These are phyloP conservation scores for Aspergillus indologenus DNA, from an alignment of 495 filamentous ascomycete genomes.

Conservation along the genomic window DNA sequence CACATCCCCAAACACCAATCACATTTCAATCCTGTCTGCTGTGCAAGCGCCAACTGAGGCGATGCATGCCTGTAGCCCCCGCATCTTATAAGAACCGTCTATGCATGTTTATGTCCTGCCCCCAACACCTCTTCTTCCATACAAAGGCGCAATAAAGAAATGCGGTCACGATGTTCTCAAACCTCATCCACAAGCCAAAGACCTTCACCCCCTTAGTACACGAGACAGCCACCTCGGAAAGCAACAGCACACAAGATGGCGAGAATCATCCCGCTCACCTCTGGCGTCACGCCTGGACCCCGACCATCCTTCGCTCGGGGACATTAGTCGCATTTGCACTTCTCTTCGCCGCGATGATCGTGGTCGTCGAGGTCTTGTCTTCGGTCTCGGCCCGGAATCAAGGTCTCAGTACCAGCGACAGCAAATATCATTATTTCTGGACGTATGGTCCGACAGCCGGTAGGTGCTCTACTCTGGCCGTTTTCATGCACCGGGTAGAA, in stretches of 20 bases:
- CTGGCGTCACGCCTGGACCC: background rate
- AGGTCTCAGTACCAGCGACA: constrained; percentile 5
- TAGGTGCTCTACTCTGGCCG: background rate
- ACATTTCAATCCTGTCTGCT: no score
- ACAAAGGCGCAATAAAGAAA: no score
- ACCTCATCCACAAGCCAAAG: background rate
- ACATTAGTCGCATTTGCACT: constrained; percentile 6
- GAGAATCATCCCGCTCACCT: background rate
- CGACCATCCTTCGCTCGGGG: background rate
- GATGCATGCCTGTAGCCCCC: no score
- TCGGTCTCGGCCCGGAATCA: background rate
- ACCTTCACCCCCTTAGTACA: background rate
- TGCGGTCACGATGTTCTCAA: background rate
- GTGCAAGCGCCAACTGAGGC: no score
- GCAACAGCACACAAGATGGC: background rate
- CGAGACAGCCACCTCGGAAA: background rate
- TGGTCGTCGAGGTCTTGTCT: constrained; percentile 7
- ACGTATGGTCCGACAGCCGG: constrained; percentile 14
- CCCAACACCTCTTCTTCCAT: no score
- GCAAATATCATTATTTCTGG: constrained; percentile 10
- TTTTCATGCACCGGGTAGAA: background rate
- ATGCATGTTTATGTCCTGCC: no score
- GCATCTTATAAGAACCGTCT: no score
- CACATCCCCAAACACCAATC: no score
- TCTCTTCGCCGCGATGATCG: background rate